Evolutionary conservation across 139 green algal genomes (phyloP).

Genomic region (Picochlorum sp.): DNA sequence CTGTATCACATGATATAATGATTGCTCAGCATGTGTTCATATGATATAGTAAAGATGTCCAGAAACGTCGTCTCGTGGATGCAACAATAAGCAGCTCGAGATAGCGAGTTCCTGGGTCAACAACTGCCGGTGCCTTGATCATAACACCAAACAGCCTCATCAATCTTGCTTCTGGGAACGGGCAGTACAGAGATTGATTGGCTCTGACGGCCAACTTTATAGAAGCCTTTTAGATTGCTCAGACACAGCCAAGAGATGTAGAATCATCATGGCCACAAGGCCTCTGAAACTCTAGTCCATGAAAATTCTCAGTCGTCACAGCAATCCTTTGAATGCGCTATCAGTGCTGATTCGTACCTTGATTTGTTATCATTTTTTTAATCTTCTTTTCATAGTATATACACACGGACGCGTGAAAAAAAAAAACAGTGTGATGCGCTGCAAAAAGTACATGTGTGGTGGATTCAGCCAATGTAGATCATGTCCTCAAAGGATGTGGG

Average conservation of each 20-base stretch:
- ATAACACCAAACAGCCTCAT: slow-evolving; percentile 44
- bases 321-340: slow-evolving; percentile 1
- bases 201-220: slow-evolving; percentile 59
- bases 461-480: too few species aligned
- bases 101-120: slow-evolving; percentile 51
- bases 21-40: too few species aligned
- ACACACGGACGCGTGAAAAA: too few species aligned
- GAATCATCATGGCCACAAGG: slow-evolving; percentile 45
- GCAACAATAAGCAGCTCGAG: slow-evolving; percentile 24
- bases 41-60: slow-evolving; percentile 24
- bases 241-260: slow-evolving; percentile 75
- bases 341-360: too few species aligned
- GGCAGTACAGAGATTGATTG: slow-evolving; percentile 29
- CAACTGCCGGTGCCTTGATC: slow-evolving; percentile 44
- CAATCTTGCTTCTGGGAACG: slow-evolving; percentile 64
- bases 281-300: slow-evolving; percentile 83
- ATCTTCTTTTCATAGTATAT: too few species aligned
- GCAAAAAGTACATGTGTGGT: too few species aligned
- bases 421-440: too few species aligned
- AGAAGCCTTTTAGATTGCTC: slow-evolving; percentile 56
- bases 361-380: too few species aligned
- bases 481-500: too few species aligned
- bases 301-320: slow-evolving; percentile 51
- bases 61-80: slow-evolving; percentile 39
- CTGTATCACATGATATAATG: too few species aligned